Base-by-base conservation (phyloP, 2,329 filamentous ascomycete genomes). In the Ophiostoma piceae region DNA sequence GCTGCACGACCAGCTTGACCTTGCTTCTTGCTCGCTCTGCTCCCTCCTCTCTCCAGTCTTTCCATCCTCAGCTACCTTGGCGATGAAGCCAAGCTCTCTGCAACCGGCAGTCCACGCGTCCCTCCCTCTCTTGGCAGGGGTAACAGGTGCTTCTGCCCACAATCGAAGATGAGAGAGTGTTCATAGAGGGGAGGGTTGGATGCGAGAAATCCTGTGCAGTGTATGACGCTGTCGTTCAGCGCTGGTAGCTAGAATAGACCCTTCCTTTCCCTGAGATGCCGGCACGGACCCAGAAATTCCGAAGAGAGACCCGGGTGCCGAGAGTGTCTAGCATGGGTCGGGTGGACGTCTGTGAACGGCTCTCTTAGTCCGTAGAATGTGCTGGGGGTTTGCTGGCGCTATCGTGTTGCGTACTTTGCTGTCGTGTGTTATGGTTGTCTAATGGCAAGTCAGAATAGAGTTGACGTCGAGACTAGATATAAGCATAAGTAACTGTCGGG, bases 61-160 rank as follows among this genome's bases (percentile, higher is more conserved):
- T 32, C 16, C 26, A 32, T 32, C 26, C 26, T 62, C 57, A 62
- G 57, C 26, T 35, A 62, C 57, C 57, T 62, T 62, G 57, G 57
- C 57, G 26, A 62, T 29, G 57, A 62, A 32, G 57, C 57, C 57
- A 62, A 62, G 57, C 57, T 62, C 57, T 16, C 16, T 62, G 57
- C 57, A 32, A 62, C 57, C 57, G 57, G 57, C 57, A 62, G 51
- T 57, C 51, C 51, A 65, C 62, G 62, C 62, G 62, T 65, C 62
- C 32, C 60, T 64, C 62, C 32, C 62, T 65, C 62, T 65, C 62
- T 65, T 65, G 62, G 62, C 62, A 65, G 62, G 62, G 62, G 62
- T 65, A 65, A 65, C 35, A 8, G 29, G 32, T 26, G 32, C 57
- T 16, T 62, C 54, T 62, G 57, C 7, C 26, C 26, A 32, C 57